Percentiles rank a stretch among this genome's conserved stretches.
These are phyloP conservation scores for Xylaria curta DNA, from an alignment of 495 filamentous ascomycete species.

Conservation along the genomic window DNA sequence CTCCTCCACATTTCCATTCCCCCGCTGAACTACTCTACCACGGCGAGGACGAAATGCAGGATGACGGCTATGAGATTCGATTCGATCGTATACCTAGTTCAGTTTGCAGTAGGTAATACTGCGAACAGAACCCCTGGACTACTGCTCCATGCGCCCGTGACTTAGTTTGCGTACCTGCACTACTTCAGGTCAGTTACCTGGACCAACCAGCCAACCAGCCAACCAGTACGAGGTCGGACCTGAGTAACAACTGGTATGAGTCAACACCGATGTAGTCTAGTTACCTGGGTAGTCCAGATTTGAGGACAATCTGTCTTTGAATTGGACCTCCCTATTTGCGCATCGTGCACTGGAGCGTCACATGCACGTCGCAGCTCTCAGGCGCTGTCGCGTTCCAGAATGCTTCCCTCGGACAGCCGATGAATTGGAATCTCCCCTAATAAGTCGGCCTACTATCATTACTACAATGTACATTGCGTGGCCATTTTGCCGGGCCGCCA, in stretches of 20 bases:
- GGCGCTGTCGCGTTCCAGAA: not conserved
- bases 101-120: not conserved
- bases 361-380: not conserved
- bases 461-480: constrained; percentile 11
- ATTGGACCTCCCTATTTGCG: constrained; percentile 13
- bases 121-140: constrained; percentile 11
- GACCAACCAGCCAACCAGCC: constrained; percentile 1
- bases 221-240: constrained; percentile 12
- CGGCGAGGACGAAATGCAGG: constrained; percentile 10
- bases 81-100: constrained; percentile 1
- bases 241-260: constrained; percentile 17
- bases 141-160: not conserved
- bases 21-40: not conserved
- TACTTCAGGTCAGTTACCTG: not conserved
- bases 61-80: constrained; percentile 12
- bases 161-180: not conserved
- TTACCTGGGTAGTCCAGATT: not conserved
- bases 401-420: not conserved
- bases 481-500: constrained; percentile 16
- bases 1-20: constrained; percentile 25
- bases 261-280: constrained; percentile 20
- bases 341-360: not conserved
- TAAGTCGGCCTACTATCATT: constrained; percentile 16
- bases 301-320: constrained; percentile 11
- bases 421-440: constrained; percentile 19